Percentiles rank a stretch among this genome's conserved stretches.
Conservation (phyloP, 139 green algal genomes). For the Mychonastes homosphaera region DNA sequence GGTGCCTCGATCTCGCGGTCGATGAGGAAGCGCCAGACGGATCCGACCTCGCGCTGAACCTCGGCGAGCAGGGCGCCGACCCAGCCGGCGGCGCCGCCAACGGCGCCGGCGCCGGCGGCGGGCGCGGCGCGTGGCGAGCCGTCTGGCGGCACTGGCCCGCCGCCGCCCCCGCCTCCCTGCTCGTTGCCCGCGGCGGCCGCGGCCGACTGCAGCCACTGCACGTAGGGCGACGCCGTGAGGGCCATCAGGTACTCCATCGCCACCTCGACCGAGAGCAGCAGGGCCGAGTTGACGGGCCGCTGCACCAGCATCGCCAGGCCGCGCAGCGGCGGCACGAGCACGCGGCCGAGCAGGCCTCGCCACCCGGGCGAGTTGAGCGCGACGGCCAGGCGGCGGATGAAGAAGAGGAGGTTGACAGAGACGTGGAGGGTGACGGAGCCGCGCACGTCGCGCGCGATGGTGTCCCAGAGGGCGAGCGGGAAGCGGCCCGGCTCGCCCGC, state of each 20-base stretch:
- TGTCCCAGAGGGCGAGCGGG: too few relatives aligned
- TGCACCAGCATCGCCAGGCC: constrained; percentile 9
- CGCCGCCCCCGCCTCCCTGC: neutral
- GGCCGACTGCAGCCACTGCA: constrained; percentile 29
- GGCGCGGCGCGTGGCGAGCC: neutral
- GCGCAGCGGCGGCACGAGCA: constrained; percentile 3
- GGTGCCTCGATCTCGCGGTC: constrained; percentile 76
- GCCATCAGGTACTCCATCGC: constrained; percentile 56
- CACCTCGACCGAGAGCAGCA: constrained; percentile 18
- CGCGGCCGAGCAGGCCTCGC: neutral
- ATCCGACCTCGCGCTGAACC: constrained; percentile 18
- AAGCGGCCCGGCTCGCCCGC: too few relatives aligned
- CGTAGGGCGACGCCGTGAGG: constrained; percentile 44
- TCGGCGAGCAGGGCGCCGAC: constrained; percentile 22
- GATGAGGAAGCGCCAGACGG: constrained; percentile 65
- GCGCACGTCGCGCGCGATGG: too few relatives aligned
- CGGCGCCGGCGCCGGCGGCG: neutral
- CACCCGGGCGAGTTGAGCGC: too few relatives aligned
- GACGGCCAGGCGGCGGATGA: neutral
- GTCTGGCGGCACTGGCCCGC: neutral
- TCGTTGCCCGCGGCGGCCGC: neutral
- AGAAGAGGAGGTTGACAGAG: constrained; percentile 11
- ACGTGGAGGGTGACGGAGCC: too few relatives aligned
- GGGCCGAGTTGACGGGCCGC: constrained; percentile 19
- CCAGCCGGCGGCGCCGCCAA: neutral